These are phyloP conservation scores for Cubamyces sp. DNA, from an alignment of 768 basidiomycete species.

Conservation along the genomic window DNA sequence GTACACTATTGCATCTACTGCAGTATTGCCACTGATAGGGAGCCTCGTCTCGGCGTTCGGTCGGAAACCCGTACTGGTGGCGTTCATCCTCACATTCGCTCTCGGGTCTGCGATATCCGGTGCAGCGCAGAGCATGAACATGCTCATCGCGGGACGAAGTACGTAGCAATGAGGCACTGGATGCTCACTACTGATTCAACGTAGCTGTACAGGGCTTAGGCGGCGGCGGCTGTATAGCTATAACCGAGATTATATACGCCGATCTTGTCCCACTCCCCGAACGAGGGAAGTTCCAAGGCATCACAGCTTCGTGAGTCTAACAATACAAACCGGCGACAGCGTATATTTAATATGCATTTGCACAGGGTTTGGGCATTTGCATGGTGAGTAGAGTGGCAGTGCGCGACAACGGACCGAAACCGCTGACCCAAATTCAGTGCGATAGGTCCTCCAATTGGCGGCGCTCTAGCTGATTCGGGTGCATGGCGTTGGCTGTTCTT, in stretches of 20 bases:
- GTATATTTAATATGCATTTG: not conserved
- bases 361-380: slow-evolving; percentile 18
- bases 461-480: slow-evolving; percentile 22
- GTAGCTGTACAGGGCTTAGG: slow-evolving; percentile 33
- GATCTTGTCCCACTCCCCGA: slow-evolving; percentile 32
- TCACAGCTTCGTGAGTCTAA: slow-evolving; percentile 7
- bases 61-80: slow-evolving; percentile 31
- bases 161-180: not conserved
- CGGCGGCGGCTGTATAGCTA: slow-evolving; percentile 27
- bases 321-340: not conserved
- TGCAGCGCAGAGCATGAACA: slow-evolving; percentile 42
- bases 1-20: slow-evolving; percentile 41
- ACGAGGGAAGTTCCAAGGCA: slow-evolving; percentile 37
- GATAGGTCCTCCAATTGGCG: slow-evolving; percentile 35
- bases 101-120: slow-evolving; percentile 45
- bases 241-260: slow-evolving; percentile 29
- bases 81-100: slow-evolving; percentile 37
- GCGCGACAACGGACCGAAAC: too few species aligned
- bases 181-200: not conserved
- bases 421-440: not conserved
- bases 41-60: slow-evolving; percentile 26
- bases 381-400: not conserved
- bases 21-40: slow-evolving; percentile 39
- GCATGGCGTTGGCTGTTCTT: slow-evolving; percentile 22
- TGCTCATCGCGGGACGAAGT: slow-evolving; percentile 44